Evolutionary conservation across 495 filamentous ascomycete genomes (phyloP).

Genomic region (Aspergillus biplanus): DNA sequence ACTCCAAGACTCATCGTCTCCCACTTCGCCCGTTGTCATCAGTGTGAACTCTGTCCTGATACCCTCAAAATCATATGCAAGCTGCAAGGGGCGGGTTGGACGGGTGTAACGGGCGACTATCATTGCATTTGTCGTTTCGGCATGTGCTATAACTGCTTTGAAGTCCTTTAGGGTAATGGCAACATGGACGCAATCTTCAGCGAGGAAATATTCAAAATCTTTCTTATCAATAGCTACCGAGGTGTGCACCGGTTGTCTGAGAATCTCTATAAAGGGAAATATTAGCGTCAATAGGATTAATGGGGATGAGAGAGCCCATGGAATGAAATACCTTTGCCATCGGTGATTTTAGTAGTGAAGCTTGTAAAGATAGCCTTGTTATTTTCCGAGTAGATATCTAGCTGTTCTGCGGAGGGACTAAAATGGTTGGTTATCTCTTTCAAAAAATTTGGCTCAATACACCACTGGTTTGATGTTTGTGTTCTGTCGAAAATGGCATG

Average conservation of each 20-base stretch:
- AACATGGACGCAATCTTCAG: constrained; percentile 81
- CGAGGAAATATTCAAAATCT: constrained; percentile 83
- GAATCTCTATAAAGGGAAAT: constrained; percentile 60
- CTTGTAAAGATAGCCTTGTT: constrained; percentile 81
- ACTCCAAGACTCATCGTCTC: constrained; percentile 42
- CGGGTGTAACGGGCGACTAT: constrained; percentile 79
- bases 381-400: constrained; percentile 81
- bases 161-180: constrained; percentile 94
- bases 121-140: constrained; percentile 70
- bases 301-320: not conserved
- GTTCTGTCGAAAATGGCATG: constrained; percentile 84
- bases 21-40: constrained; percentile 88
- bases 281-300: constrained; percentile 3
- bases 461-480: constrained; percentile 75
- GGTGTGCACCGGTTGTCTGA: constrained; percentile 93
- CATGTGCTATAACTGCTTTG: constrained; percentile 84
- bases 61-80: constrained; percentile 75
- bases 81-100: constrained; percentile 80
- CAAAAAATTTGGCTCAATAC: constrained; percentile 71
- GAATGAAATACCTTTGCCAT: constrained; percentile 68
- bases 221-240: constrained; percentile 82
- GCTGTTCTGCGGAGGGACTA: constrained; percentile 83
- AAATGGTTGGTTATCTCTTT: constrained; percentile 91
- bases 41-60: constrained; percentile 85
- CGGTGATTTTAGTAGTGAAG: constrained; percentile 87